Conservation (phyloP, 805 yeast species). For the Candida vartiovaarae region DNA sequence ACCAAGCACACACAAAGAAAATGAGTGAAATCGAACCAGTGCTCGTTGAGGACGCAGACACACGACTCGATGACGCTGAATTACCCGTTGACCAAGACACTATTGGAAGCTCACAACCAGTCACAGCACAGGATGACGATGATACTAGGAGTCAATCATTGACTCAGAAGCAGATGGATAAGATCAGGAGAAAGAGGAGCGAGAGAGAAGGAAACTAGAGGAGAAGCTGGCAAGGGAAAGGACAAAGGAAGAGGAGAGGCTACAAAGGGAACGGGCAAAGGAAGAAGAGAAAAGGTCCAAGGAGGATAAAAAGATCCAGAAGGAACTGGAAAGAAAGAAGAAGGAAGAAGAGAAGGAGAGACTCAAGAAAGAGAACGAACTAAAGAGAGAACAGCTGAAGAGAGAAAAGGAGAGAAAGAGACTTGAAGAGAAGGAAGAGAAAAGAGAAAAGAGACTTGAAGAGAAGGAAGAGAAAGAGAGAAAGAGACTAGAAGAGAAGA, state of each 20-base stretch:
- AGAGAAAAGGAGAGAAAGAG: slow-evolving; percentile 25
- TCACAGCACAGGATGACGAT: no score
- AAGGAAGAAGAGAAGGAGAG: slow-evolving; percentile 18
- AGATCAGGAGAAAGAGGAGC: slow-evolving; percentile 21
- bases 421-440: slow-evolving; percentile 19
- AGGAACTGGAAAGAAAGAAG: slow-evolving; percentile 17
- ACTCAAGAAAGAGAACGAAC: neutral
- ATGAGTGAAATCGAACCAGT: no score
- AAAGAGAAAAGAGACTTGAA: slow-evolving; percentile 17
- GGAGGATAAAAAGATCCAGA: slow-evolving; percentile 21
- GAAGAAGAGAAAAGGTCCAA: slow-evolving; percentile 27
- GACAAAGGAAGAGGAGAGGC: slow-evolving; percentile 14
- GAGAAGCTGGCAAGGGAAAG: slow-evolving; percentile 19
- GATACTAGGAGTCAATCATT: no score
- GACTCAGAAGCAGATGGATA: slow-evolving; percentile 8
- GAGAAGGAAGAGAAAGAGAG: slow-evolving; percentile 18
- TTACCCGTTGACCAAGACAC: no score
- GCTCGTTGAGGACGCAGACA: no score
- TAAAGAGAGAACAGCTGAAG: slow-evolving; percentile 26
- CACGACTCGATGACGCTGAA: no score
- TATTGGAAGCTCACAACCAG: no score
- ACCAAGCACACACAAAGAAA: no score
- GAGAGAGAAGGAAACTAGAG: slow-evolving; percentile 17
- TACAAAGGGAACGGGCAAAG: slow-evolving; percentile 4
- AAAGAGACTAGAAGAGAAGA: slow-evolving; percentile 18